Percentiles rank a stretch among this genome's conserved stretches.
Evolutionary conservation across 2,329 filamentous ascomycete species (phyloP).

Genomic region (Monilinia polystroma): DNA sequence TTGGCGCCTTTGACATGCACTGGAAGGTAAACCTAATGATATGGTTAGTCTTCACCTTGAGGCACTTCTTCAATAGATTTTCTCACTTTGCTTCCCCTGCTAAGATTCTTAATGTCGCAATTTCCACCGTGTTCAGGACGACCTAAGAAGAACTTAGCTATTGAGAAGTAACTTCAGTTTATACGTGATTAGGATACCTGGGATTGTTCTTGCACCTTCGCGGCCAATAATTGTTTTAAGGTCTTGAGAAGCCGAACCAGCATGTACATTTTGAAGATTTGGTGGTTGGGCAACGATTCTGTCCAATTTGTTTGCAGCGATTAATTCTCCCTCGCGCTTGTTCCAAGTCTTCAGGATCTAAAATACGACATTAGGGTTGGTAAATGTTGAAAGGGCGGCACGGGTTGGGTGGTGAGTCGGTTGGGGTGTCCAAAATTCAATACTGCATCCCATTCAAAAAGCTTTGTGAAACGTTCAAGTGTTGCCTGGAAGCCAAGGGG

Average conservation of each 20-base stretch:
- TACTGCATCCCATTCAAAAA: neutral
- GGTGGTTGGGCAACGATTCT: slow-evolving; percentile 78
- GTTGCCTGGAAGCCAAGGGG: too few species aligned
- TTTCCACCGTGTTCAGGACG: slow-evolving; percentile 64
- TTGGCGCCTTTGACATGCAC: slow-evolving; percentile 85
- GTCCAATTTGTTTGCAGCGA: slow-evolving; percentile 63
- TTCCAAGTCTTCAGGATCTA: slow-evolving; percentile 78
- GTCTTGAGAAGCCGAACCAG: slow-evolving; percentile 59
- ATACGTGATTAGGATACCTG: slow-evolving; percentile 47
- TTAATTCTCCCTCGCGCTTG: slow-evolving; percentile 75
- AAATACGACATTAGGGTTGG: neutral
- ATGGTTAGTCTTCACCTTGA: slow-evolving; percentile 2
- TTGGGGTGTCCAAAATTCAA: neutral
- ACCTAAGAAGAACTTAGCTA: slow-evolving; percentile 27
- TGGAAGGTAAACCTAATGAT: slow-evolving; percentile 75
- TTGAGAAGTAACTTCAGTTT: neutral
- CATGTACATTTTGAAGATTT: slow-evolving; percentile 68
- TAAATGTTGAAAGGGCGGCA: neutral
- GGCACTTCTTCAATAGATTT: neutral
- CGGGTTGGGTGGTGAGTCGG: neutral
- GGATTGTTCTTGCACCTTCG: slow-evolving; percentile 83
- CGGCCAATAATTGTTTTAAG: slow-evolving; percentile 66
- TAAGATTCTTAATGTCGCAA: slow-evolving; percentile 87
- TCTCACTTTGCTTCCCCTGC: slow-evolving; percentile 53
- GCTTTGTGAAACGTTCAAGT: neutral